Evolutionary conservation across 805 yeast genomes (phyloP).

Genomic region (Cyberlindnera veronae): DNA sequence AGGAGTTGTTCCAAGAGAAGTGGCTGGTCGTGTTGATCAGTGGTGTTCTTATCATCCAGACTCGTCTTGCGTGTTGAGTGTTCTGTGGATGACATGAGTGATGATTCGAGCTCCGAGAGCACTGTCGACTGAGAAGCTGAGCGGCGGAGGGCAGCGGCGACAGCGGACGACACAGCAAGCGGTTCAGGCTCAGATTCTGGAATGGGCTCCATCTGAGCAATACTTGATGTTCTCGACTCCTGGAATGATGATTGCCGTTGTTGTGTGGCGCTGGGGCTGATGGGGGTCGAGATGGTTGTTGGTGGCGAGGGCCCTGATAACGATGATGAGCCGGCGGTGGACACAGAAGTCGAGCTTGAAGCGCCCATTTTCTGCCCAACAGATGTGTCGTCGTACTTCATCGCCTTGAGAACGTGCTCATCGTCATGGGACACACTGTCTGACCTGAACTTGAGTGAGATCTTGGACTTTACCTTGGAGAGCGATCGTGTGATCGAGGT

Average conservation of each 20-base stretch:
- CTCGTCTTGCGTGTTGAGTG: constrained; percentile 5
- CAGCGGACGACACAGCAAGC: not conserved
- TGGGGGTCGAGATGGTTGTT: too few species aligned
- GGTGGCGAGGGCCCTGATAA: constrained; percentile 1
- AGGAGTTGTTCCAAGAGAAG: constrained; percentile 10
- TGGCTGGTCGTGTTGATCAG: too few species aligned
- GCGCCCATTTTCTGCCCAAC: too few species aligned
- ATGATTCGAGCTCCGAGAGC: constrained; percentile 1
- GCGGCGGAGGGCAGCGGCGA: not conserved
- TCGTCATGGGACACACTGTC: constrained; percentile 11
- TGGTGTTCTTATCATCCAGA: constrained; percentile 3
- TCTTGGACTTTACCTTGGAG: constrained; percentile 22
- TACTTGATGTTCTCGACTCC: constrained; percentile 7
- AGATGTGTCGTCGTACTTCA: constrained; percentile 26
- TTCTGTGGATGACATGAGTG: not conserved
- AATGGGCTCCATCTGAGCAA: constrained; percentile 9
- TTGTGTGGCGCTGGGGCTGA: too few species aligned
- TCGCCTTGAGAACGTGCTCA: constrained; percentile 16
- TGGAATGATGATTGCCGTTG: constrained; percentile 4
- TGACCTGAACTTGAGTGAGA: constrained; percentile 18
- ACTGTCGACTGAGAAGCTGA: not conserved
- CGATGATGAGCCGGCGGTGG: not conserved
- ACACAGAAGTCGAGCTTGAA: not conserved
- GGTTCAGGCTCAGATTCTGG: not conserved
- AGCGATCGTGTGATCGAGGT: constrained; percentile 23